Conservation (phyloP, 2,329 filamentous ascomycete species). For the Pleomassaria siparia region DNA sequence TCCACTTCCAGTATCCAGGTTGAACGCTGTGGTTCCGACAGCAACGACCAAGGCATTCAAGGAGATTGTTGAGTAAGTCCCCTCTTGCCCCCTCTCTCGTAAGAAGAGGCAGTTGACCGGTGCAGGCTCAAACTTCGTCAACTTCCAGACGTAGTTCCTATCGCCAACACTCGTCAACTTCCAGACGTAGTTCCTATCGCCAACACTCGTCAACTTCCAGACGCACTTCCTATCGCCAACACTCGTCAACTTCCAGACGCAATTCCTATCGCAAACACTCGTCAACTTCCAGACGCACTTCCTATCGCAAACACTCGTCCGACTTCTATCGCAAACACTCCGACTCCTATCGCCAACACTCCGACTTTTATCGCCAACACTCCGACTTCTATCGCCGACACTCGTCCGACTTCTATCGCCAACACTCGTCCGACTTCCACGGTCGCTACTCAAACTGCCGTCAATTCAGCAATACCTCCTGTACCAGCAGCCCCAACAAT, state of each 20-base stretch:
- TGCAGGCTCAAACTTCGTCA: background rate
- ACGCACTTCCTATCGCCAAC: background rate
- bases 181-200: background rate
- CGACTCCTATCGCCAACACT: too few species aligned
- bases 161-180: background rate
- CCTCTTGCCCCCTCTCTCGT: background rate
- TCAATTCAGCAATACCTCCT: background rate
- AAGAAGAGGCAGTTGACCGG: background rate
- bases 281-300: too few species aligned
- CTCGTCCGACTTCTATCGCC: too few species aligned
- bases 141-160: background rate
- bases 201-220: background rate
- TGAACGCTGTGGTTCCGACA: background rate
- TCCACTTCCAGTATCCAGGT: slow-evolving; percentile 7
- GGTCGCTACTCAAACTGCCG: too few species aligned
- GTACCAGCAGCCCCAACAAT: background rate
- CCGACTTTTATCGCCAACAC: too few species aligned
- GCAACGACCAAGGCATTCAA: background rate
- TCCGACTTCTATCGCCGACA: too few species aligned
- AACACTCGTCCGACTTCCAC: background rate
- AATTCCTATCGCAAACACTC: background rate
- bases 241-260: background rate
- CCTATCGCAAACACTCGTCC: too few species aligned
- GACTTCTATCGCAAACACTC: too few species aligned
- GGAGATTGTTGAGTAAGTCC: background rate